phyloP scores from a whole-genome alignment of 805 yeast species.

The Lachancea quebecensis region DNA sequence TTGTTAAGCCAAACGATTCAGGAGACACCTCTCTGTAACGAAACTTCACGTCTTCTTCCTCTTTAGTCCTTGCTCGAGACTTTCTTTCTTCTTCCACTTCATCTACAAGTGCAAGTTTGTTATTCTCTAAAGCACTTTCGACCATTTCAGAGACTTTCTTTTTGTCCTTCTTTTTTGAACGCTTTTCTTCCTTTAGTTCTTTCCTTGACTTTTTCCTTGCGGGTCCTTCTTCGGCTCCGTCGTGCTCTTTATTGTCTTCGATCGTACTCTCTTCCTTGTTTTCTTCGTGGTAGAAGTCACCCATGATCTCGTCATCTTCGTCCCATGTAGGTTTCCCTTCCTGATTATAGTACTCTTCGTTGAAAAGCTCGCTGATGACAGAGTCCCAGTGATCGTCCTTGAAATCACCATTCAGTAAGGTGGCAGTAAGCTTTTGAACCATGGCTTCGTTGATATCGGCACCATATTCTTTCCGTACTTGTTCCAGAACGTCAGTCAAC shows the following conservation, averaged over 20 bases:
- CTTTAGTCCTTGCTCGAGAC: conserved; percentile 47
- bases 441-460: conserved; percentile 47
- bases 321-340: conserved; percentile 59
- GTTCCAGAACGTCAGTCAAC: conserved; percentile 56
- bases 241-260: conserved; percentile 32
- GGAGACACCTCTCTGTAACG: conserved; percentile 93
- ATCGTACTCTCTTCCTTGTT: conserved; percentile 36
- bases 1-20: conserved; percentile 77
- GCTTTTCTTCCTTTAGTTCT: conserved; percentile 51
- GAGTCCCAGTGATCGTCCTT: conserved; percentile 88
- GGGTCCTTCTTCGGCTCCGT: conserved; percentile 21
- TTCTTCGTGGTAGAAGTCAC: conserved; percentile 30
- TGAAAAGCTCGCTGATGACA: conserved; percentile 75
- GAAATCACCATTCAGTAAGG: conserved; percentile 79
- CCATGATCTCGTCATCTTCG: conserved; percentile 51
- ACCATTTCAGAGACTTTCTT: conserved; percentile 59
- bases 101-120: conserved; percentile 56
- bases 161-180: conserved; percentile 54
- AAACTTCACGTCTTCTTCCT: conserved; percentile 49
- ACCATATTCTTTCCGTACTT: conserved; percentile 38
- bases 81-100: conserved; percentile 45
- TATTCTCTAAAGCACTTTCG: conserved; percentile 69
- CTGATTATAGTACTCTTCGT: conserved; percentile 72
- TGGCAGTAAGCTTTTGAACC: conserved; percentile 62
- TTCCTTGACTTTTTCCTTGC: conserved; percentile 41